Evolutionary conservation across 177 flowering plant species (phyloP).

Genomic region (Vitis hybrid): DNA sequence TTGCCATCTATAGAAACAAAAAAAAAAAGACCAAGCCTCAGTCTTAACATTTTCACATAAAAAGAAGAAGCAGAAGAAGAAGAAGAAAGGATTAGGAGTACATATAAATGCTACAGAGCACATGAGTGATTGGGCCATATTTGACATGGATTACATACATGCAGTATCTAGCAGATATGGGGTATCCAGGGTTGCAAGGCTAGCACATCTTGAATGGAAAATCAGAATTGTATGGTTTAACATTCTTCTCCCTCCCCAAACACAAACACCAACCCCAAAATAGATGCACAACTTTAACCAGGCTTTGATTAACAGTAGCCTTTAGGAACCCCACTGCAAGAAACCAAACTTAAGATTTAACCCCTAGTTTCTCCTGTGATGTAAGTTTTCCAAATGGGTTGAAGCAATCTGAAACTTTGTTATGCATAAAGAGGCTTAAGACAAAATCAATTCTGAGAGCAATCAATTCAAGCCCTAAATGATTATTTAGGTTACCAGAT

Average conservation of each 20-base stretch:
- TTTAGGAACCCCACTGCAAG: too few species aligned
- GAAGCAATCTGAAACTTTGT: too few species aligned
- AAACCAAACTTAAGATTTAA: too few species aligned
- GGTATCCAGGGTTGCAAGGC: background rate
- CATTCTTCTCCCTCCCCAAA: too few species aligned
- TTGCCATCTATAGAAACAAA: slow-evolving; percentile 69
- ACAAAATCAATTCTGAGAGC: background rate
- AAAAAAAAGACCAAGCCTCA: background rate
- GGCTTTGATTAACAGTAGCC: too few species aligned
- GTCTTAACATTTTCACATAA: background rate
- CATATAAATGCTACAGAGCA: background rate
- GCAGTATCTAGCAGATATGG: background rate
- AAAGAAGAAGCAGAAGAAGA: background rate
- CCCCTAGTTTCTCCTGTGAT: too few species aligned
- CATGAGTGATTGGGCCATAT: background rate
- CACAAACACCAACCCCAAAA: too few species aligned
- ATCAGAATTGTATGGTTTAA: too few species aligned
- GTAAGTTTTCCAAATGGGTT: too few species aligned
- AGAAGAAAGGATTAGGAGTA: background rate
- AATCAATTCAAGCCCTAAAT: background rate
- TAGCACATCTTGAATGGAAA: background rate
- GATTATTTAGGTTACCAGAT: too few species aligned
- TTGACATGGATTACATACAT: background rate
- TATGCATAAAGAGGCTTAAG: background rate
- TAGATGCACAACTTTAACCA: too few species aligned